Evolutionary conservation across 192 early-diverging fungal species (phyloP).

Genomic region (Obelidium mucronatum): DNA sequence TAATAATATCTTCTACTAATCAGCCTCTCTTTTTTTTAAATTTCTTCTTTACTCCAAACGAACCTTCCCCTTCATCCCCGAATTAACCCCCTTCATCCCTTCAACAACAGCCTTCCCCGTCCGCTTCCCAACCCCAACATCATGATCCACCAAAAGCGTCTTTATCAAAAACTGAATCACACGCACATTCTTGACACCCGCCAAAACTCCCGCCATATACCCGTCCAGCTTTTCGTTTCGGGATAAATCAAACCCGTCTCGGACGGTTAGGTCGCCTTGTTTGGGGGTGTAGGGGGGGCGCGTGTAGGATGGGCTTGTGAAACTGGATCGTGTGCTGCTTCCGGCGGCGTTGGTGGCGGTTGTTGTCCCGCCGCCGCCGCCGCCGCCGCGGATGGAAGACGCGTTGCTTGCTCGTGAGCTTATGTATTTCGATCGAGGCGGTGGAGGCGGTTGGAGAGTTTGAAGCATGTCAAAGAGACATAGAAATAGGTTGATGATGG

Average conservation of each 20-base stretch:
- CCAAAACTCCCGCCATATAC: conserved; percentile 15
- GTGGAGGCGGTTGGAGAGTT: not conserved
- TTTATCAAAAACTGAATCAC: conserved; percentile 28
- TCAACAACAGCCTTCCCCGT: conserved; percentile 26
- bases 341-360: not conserved
- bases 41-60: not conserved
- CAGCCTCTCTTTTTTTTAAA: too few species aligned
- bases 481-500: conserved; percentile 23
- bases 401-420: conserved; percentile 1
- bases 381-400: too few species aligned
- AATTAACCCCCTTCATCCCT: conserved; percentile 26
- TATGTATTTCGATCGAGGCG: not conserved
- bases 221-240: conserved; percentile 18
- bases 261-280: conserved; percentile 1
- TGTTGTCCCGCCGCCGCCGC: too few species aligned
- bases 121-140: conserved; percentile 23
- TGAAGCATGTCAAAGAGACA: conserved; percentile 16
- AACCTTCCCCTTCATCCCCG: conserved; percentile 29
- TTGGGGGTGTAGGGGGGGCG: not conserved
- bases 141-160: conserved; percentile 30
- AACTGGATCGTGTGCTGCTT: not conserved
- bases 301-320: not conserved
- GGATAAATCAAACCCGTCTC: conserved; percentile 8
- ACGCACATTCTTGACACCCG: not conserved
- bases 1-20: too few species aligned